A percentile compares a stretch with the other conserved stretches of the same genome.
phyloP scores from a whole-genome alignment of 1,284 basidiomycete genomes.

The Testicularia cyperi region DNA sequence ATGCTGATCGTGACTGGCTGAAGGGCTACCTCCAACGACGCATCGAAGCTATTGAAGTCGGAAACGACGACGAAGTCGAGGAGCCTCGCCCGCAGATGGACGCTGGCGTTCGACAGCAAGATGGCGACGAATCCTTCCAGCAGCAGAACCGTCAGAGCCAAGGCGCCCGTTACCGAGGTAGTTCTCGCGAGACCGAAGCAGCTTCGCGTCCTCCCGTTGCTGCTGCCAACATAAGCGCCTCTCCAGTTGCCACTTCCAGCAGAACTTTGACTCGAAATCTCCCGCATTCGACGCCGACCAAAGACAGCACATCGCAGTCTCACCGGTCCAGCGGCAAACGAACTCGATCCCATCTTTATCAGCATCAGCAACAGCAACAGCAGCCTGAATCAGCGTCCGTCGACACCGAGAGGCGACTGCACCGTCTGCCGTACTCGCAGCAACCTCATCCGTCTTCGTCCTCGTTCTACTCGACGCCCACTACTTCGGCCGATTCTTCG shows the following conservation, averaged over 20 bases:
- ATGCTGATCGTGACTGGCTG: constrained; percentile 29
- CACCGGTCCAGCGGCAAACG: background rate
- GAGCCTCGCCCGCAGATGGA: constrained; percentile 4
- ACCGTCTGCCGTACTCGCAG: background rate
- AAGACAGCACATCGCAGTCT: background rate
- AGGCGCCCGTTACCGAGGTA: no score
- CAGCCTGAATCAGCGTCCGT: background rate
- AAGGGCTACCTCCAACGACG: constrained; percentile 37
- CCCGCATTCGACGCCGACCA: background rate
- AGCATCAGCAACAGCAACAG: background rate
- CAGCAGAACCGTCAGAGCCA: background rate
- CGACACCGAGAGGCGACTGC: background rate
- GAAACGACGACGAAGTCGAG: constrained; percentile 16
- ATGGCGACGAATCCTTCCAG: background rate
- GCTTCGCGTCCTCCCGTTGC: no score
- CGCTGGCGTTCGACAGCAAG: background rate
- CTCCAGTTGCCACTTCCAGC: no score
- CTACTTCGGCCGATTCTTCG: background rate
- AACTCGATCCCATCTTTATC: background rate
- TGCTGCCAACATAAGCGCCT: no score
- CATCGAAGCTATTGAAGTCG: constrained; percentile 35
- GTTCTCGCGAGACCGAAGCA: no score
- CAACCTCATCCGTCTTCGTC: background rate
- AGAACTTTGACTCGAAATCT: background rate
- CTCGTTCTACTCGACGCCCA: background rate